Percentiles rank a stretch among this genome's conserved stretches.
These are phyloP conservation scores for Malassezia dermatis DNA, from an alignment of 1,284 basidiomycete genomes.

Conservation along the genomic window DNA sequence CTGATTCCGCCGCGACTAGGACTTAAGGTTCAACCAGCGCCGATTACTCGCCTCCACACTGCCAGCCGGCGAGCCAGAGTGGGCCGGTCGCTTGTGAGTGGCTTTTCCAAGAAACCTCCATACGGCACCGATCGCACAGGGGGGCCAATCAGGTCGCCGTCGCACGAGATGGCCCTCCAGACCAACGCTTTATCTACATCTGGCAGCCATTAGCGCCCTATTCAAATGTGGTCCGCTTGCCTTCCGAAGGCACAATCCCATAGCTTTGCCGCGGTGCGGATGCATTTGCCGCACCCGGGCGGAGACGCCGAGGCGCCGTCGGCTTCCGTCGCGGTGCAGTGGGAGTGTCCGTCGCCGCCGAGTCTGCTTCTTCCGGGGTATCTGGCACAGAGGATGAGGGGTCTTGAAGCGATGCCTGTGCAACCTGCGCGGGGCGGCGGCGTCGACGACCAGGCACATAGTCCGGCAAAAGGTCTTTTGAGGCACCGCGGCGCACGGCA, in stretches of 20 bases:
- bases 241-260: conserved; percentile 8
- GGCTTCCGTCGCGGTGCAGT: background rate
- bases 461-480: conserved; percentile 21
- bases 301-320: conserved; percentile 22
- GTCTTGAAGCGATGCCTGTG: conserved; percentile 3
- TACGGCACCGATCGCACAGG: too few species aligned
- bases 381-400: conserved; percentile 9
- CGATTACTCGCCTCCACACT: background rate
- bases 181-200: background rate
- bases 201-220: background rate
- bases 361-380: background rate
- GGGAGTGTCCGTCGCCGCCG: background rate
- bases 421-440: conserved; percentile 16
- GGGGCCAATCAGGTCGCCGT: background rate
- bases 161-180: background rate
- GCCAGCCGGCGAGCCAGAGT: background rate
- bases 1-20: background rate
- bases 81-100: background rate
- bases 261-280: conserved; percentile 11
- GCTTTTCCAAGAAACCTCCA: background rate
- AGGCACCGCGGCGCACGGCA: conserved; percentile 55
- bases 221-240: conserved; percentile 16
- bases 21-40: background rate
- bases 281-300: conserved; percentile 17
- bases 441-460: conserved; percentile 24